phyloP scores from a whole-genome alignment of 1,139 yeast genomes.

The Pichia sp. region DNA sequence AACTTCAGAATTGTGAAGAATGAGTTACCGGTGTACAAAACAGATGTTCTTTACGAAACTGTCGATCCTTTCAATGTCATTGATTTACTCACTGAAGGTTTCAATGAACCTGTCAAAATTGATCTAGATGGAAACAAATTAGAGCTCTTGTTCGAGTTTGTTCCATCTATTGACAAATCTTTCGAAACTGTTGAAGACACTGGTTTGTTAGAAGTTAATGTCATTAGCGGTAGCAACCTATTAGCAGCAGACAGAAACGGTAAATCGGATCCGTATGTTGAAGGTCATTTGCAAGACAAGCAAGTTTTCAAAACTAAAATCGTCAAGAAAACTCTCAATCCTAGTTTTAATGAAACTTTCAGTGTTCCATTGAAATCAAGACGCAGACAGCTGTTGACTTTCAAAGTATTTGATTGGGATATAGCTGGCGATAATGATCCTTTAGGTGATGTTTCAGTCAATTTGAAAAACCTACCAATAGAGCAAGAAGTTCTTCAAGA shows the following conservation, averaged over 20 bases:
- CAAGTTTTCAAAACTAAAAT: constrained; percentile 54
- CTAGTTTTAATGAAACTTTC: constrained; percentile 62
- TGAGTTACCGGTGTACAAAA: constrained; percentile 42
- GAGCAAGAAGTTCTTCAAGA: constrained; percentile 42
- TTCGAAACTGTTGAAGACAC: constrained; percentile 62
- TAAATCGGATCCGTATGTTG: constrained; percentile 66
- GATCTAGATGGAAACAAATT: constrained; percentile 42
- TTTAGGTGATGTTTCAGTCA: constrained; percentile 50
- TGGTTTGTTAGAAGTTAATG: constrained; percentile 53
- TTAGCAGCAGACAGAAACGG: constrained; percentile 65
- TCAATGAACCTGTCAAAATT: constrained; percentile 43
- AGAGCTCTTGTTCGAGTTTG: constrained; percentile 50
- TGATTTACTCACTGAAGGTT: constrained; percentile 49
- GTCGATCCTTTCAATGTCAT: constrained; percentile 49
- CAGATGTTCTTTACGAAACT: constrained; percentile 45
- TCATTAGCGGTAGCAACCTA: constrained; percentile 51
- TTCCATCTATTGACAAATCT: constrained; percentile 44
- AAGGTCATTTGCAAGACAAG: constrained; percentile 49
- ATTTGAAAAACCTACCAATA: constrained; percentile 47
- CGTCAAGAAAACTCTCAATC: constrained; percentile 61
- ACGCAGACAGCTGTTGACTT: constrained; percentile 44
- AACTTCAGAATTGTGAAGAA: constrained; percentile 53
- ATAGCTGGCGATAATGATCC: constrained; percentile 62
- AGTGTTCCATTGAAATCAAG: constrained; percentile 62
- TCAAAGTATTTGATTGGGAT: constrained; percentile 72